Evolutionary conservation across 116 monocot genomes (phyloP), one percentile per base, ranked within the genome.

Genomic region (Posidonia oceanica): DNA sequence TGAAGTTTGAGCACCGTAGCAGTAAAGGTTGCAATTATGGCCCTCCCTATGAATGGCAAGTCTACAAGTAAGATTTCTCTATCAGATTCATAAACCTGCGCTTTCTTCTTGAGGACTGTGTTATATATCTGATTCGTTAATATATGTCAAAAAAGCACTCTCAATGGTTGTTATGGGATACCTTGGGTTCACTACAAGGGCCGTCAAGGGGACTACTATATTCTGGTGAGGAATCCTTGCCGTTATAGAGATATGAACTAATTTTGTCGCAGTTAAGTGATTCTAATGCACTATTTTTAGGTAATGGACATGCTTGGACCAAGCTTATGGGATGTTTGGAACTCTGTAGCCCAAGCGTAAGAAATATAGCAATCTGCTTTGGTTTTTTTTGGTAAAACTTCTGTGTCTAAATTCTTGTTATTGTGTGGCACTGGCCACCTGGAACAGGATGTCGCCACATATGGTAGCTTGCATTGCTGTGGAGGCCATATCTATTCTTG

Each of bases 231-330:
- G 18, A 22, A 38, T 57, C 18, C 65, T 42, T 65, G 17, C 40
- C 5, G n/a, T n/a, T 40, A 3, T 48, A 48, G 7, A 12, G 11
- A 48, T 48, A 48, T 12, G 12, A 48, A 48, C 12, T 48, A 0
- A 10, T 48, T 10, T 65, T 65, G 15, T 40, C 15, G 14, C 22
- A 68, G 52, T 44, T 16, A 5, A 23, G 44, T 68, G 14, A 58
- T 22, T 22, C 4, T 7, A 48, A 67, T 21, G 11, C 61, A n/a
- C 61, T 68, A 68, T 68, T 53, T 75, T 75, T 75, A 98, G 98
- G 92, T 93, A 40, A 98, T 98, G 98, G 98, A 98, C 81, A 93
- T 98, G 80, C 93, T 98, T 80, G 93, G 98, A 39, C 93, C 98
- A 72, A 98, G 98, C 78, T 83, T 98, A 20, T 98, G 98, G 98